Evolutionary conservation across 495 filamentous ascomycete species (phyloP).

Genomic region (Clohesyomyces aquaticus): DNA sequence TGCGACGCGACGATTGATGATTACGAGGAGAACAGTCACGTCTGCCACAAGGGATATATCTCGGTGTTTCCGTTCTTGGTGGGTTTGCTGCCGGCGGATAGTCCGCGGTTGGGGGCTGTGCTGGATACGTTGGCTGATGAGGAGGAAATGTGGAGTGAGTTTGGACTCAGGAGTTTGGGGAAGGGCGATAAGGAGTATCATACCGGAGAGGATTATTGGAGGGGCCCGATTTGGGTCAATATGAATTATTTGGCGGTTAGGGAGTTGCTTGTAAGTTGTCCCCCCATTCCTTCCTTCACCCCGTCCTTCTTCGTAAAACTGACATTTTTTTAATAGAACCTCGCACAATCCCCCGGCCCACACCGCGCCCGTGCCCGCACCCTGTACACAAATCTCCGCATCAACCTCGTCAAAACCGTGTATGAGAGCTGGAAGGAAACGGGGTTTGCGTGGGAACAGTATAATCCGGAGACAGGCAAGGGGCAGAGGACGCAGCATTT

Average conservation of each 20-base stretch:
- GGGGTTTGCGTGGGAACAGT: slow-evolving; percentile 98
- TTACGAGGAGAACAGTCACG: slow-evolving; percentile 84
- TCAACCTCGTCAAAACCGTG: slow-evolving; percentile 87
- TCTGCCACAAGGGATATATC: slow-evolving; percentile 97
- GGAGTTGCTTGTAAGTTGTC: slow-evolving; percentile 75
- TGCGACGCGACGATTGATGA: slow-evolving; percentile 97
- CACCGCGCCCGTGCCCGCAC: slow-evolving; percentile 67
- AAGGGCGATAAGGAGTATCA: slow-evolving; percentile 80
- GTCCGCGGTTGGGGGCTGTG: slow-evolving; percentile 69
- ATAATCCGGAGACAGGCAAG: slow-evolving; percentile 87
- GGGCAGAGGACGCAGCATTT: slow-evolving; percentile 98
- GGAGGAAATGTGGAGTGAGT: slow-evolving; percentile 82
- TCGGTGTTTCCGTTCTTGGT: slow-evolving; percentile 92
- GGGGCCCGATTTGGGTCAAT: slow-evolving; percentile 94
- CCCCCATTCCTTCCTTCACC: slow-evolving; percentile 16
- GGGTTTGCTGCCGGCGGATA: slow-evolving; percentile 73
- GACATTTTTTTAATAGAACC: slow-evolving; percentile 55
- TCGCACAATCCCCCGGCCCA: slow-evolving; percentile 70
- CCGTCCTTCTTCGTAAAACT: too few relatives aligned
- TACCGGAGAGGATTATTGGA: slow-evolving; percentile 96
- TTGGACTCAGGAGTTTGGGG: slow-evolving; percentile 85
- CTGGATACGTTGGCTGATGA: slow-evolving; percentile 79
- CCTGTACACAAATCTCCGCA: slow-evolving; percentile 75
- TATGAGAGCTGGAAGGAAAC: slow-evolving; percentile 86
- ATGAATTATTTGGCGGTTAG: slow-evolving; percentile 91